Base-by-base conservation (phyloP, 257 asterid genomes). In the Linaria vulgaris region DNA sequence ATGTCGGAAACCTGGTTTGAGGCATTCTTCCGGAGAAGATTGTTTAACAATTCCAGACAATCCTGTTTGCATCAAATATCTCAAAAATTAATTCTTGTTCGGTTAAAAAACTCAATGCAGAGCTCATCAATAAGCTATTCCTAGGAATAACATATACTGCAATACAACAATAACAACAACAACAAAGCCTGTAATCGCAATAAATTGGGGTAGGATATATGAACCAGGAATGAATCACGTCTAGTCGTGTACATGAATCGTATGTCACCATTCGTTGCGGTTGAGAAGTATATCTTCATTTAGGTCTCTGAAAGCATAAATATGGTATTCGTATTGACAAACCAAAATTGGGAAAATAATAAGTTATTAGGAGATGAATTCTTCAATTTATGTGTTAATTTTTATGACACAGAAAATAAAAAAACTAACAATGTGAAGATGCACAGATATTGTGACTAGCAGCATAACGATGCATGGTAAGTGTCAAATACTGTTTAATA, bases 11-110 rank as follows among this genome's bases (percentile, higher is more conserved):
- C 99, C 99, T 92, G 99, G 72, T 92, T 90, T 70, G 99, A 89
- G 71, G 91, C 75, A 82, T 79, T 92, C 68, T 58, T 76, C 39
- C 95, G 95, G 24, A 92, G 78, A 73, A 92, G 95, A 84, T 92
- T 89, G 81, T 92, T 92, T 74, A 92, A 68, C 61, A 92, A 69
- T 74, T 92, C 99, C 71, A 89, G 84, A 73, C 90, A 89, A 70
- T 92, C 99, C 97, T 92, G 95, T 74, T 67, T 31, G 64, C 34
- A 78, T 67, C 67, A 73, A 67, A 64, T 59, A 51, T 51, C 38
- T 67, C 34, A 67, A 63, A 38, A 47, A 63, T 74, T 56, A 60
- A 27, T 14, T 34, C 15, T 23, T 16, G 27, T 34, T 7, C 38
- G 24, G 53, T 61, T 58, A 53, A 58, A 51, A 67, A 37, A 67